Evolutionary conservation across 805 yeast genomes (phyloP), one percentile per base, ranked within the genome.

Genomic region (Babjeviella inositovora): DNA sequence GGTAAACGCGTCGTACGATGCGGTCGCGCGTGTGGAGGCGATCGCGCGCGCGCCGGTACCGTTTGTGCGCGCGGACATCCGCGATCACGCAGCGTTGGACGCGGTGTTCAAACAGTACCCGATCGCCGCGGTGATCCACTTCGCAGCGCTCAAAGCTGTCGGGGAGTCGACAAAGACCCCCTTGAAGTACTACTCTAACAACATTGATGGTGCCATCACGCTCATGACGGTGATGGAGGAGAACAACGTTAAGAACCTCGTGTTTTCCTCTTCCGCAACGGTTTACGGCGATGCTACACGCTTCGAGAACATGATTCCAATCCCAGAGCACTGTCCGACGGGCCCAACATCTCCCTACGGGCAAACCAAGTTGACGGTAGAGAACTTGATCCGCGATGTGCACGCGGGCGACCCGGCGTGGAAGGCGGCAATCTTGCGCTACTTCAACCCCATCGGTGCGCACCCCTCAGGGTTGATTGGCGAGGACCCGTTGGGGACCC

Each of bases 401-500:
- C 51, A 64, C 34, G 34, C 45, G 4, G 56, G 69, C 20, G 60
- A 61, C 14, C 51, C 48, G 8, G 13, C 20, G 3, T 64, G 70
- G 70, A 50, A 51, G 19, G 45, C 57, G 18, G 87, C 84, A 4
- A 57, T 76, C 23, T 51, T 80, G 37, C 61, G 90, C 27, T 80
- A 77, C 47, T 79, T 76, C 53, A 77, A 79, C 39, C 90, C 92
- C 17, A 74, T 76, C 33, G 92, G 92, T 18, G 87, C 90, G 10
- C 92, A 79, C 41, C 79, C 85, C 3, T 67, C 81, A 2, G 90
- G 90, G 8, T 47, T 68, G 17, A 57, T 79, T 29, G 92, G 92
- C 18, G 92, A 80, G 39, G 85, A 77, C 41, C 85, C 85, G 5
- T 52, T 65, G 29, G 85, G 85, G 8, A 57, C 69, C 24, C 87